Evolutionary conservation across 2,329 filamentous ascomycete genomes (phyloP), one percentile per base, ranked within the genome.

Genomic region (Colletotrichum liaoningense): DNA sequence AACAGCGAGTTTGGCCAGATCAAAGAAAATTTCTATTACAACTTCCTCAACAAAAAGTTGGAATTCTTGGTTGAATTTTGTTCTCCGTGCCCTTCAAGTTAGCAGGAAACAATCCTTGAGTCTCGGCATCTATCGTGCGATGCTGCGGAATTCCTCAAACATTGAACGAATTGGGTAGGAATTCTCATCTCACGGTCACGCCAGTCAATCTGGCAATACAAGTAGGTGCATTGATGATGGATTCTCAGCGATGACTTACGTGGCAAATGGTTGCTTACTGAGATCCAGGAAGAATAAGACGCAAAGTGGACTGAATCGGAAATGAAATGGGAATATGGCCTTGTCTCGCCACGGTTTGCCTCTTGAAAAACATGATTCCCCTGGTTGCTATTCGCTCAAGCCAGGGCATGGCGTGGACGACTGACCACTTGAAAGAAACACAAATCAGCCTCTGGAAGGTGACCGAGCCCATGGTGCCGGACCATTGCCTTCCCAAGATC

Each of bases 181-280:
- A 12, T 2, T 19, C 5, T 8, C 4, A 11, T 14, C 0, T 9
- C 26, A 14, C 42, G 24, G n/a, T 30, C 24, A 16, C n/a, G 28
- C 7, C 49, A 22, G 19, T 28, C 22, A n/a, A 14, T 2, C 4
- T 0, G 19, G 19, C 8, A 22, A 4, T 19, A 22, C 42, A 11
- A 16, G 5, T 42, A 3, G 19, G 1, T 35, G 5, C 3, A 9
- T 24, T 26, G 19, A 24, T 2, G 12, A 66, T 35, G 16, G 3
- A 28, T 30, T 54, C 11, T 54, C 16, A 3, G 26, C 30, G 30
- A 2, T 22, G 5, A 55, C 62, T 16, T 49, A 16, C 19, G 54
- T 24, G 55, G 55, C 26, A 26, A 19, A 8, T 5, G 9, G 65
- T 52, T 59, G 56, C 65, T 67, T 67, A 67, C 65, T 67, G 56